phyloP scores from a whole-genome alignment of 331 rosid genomes.

The Malus hybrid region DNA sequence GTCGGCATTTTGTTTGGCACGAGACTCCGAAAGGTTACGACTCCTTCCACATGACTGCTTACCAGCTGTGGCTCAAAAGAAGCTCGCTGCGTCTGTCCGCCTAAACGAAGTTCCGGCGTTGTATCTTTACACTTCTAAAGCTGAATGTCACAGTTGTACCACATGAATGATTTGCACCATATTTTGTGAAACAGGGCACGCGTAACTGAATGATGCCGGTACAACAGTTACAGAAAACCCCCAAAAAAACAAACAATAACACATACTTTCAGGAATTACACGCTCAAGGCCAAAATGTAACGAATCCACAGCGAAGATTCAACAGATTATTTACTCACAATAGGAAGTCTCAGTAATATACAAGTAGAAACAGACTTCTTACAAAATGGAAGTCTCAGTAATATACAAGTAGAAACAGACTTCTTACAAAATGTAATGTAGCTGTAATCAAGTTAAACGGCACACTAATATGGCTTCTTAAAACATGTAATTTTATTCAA shows the following conservation, averaged over 20 bases:
- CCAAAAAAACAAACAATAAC: not conserved
- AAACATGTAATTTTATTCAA: not conserved
- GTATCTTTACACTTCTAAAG: not conserved
- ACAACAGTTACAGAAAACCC: no score
- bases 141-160: not conserved
- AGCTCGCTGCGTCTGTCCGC: not conserved
- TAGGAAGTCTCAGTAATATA: not conserved
- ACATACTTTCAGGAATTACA: not conserved
- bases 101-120: not conserved
- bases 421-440: not conserved
- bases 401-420: not conserved
- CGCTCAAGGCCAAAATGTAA: not conserved
- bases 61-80: slow-evolving; percentile 26
- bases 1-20: slow-evolving; percentile 24
- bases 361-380: not conserved
- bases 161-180: not conserved
- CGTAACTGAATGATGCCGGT: no score
- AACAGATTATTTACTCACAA: not conserved
- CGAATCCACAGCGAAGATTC: not conserved
- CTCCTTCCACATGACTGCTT: slow-evolving; percentile 28
- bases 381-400: not conserved
- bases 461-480: not conserved
- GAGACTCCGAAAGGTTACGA: slow-evolving; percentile 18
- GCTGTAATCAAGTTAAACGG: not conserved
- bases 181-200: not conserved